A percentile compares a stretch with the other conserved stretches of the same genome.
These are phyloP conservation scores for Ceratocystis ficicola DNA, from an alignment of 2,329 filamentous ascomycete genomes.

Conservation along the genomic window DNA sequence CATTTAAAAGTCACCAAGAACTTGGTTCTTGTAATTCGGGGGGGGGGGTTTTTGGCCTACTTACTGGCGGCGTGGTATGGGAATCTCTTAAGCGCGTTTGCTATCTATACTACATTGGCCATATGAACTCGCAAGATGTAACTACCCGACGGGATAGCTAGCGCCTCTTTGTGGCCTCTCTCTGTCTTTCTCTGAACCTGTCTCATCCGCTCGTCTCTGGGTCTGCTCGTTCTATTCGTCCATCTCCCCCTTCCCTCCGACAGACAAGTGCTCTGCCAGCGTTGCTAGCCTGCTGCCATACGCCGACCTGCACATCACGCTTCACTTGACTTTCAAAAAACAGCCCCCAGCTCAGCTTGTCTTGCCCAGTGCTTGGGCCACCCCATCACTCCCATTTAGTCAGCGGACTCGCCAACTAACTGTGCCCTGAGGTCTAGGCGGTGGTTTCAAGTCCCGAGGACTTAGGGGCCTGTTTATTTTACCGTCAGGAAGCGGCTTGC, in stretches of 20 bases:
- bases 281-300: background rate
- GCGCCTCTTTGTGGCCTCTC: background rate
- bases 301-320: background rate
- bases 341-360: background rate
- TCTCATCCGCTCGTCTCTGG: background rate
- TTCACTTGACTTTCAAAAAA: background rate
- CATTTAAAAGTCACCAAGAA: no score
- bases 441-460: background rate
- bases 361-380: background rate
- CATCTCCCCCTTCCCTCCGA: background rate
- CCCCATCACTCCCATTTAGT: background rate
- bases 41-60: no score
- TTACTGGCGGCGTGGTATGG: no score
- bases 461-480: background rate
- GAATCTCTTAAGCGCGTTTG: background rate
- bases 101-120: background rate
- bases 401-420: background rate
- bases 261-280: background rate
- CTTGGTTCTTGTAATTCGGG: no score
- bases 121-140: background rate
- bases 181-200: background rate
- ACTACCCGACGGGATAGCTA: background rate
- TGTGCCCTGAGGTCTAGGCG: background rate
- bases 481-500: background rate
- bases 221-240: background rate